These are phyloP conservation scores for Ligustrum vulgare DNA, from an alignment of 257 asterid genomes.

Conservation along the genomic window DNA sequence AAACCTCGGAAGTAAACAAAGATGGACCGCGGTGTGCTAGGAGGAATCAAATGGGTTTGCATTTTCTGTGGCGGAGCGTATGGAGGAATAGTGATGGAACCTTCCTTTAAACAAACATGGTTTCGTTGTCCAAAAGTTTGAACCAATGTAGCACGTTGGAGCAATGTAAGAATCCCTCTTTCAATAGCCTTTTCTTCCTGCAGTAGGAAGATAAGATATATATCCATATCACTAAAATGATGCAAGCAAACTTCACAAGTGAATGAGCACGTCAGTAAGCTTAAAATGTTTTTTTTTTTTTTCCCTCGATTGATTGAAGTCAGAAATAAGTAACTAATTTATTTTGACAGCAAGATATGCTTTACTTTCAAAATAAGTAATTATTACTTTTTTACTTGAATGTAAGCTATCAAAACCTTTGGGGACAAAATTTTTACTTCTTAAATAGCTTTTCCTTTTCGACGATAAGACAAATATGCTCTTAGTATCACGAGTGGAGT, in stretches of 20 bases:
- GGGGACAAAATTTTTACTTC: not conserved
- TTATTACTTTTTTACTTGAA: not conserved
- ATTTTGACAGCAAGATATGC: not conserved
- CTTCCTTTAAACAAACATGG: slow-evolving; percentile 83
- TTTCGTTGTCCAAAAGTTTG: slow-evolving; percentile 92
- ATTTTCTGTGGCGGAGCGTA: slow-evolving; percentile 94
- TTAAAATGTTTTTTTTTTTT: not conserved
- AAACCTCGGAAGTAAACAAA: slow-evolving; percentile 90
- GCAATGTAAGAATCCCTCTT: slow-evolving; percentile 82
- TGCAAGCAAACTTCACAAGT: not conserved
- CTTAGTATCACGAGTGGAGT: not conserved
- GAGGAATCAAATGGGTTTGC: slow-evolving; percentile 85
- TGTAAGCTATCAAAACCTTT: not conserved
- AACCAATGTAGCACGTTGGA: slow-evolving; percentile 81
- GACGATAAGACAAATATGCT: not conserved
- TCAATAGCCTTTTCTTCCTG: slow-evolving; percentile 95
- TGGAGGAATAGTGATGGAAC: slow-evolving; percentile 82
- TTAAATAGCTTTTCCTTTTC: not conserved
- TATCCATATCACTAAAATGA: not conserved
- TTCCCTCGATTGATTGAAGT: not conserved
- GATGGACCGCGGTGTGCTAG: slow-evolving; percentile 82
- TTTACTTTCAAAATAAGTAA: not conserved
- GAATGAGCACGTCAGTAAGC: not conserved
- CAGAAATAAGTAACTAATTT: not conserved
- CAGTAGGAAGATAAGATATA: slow-evolving; percentile 7